Evolutionary conservation across 768 basidiomycete genomes (phyloP).

Genomic region (Mrakia gelida): DNA sequence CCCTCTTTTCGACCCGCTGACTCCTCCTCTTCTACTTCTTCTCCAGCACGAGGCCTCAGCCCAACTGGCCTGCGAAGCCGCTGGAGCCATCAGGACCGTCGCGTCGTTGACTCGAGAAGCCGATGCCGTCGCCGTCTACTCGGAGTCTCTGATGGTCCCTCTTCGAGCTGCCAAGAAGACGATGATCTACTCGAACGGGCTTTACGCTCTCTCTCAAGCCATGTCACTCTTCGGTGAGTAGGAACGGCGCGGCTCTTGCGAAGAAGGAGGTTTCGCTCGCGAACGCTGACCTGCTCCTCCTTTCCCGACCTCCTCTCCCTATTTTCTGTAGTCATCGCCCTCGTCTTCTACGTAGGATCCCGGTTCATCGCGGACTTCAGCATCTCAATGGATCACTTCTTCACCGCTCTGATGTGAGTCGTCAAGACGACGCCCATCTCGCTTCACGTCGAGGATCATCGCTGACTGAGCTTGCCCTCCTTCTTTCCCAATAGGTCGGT

Average conservation of each 20-base stretch:
- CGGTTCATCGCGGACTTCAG: conserved; percentile 23
- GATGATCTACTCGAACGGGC: conserved; percentile 47
- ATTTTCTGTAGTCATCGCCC: conserved; percentile 71
- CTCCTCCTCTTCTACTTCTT: too few species aligned
- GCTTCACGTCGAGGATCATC: too few species aligned
- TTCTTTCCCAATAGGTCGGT: too few species aligned
- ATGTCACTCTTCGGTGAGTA: too few species aligned
- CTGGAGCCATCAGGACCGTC: conserved; percentile 80
- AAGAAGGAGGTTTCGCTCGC: too few species aligned
- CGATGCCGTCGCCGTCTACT: conserved; percentile 63
- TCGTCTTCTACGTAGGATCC: conserved; percentile 50
- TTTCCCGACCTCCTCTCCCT: conserved; percentile 45
- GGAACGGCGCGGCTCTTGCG: too few species aligned
- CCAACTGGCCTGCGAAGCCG: conserved; percentile 69
- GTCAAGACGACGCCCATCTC: too few species aligned
- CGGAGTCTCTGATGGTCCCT: conserved; percentile 65
- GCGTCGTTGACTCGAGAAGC: conserved; percentile 81
- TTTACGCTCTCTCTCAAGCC: conserved; percentile 69
- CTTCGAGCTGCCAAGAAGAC: conserved; percentile 60
- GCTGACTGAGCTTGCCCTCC: too few species aligned
- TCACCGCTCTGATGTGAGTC: conserved; percentile 58
- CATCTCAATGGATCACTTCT: conserved; percentile 54
- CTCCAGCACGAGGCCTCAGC: conserved; percentile 67
- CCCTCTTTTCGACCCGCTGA: too few species aligned
- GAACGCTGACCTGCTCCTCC: too few species aligned